A percentile compares a stretch with the other conserved stretches of the same genome.
phyloP scores from a whole-genome alignment of 306 rosid species.

The Sophora flavescens region DNA sequence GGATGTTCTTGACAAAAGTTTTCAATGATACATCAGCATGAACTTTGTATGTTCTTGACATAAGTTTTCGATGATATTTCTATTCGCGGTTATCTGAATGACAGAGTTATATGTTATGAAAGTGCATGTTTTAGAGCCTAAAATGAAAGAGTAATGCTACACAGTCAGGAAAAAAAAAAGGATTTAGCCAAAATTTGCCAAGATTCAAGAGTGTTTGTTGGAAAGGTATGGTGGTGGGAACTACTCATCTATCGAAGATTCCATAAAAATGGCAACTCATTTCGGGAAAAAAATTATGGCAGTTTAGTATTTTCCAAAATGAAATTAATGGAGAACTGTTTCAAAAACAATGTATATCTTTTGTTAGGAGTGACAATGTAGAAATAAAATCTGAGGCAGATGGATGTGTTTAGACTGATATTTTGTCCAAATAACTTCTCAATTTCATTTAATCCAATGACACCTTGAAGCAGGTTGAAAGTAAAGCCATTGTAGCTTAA shows the following conservation, averaged over 20 bases:
- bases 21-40: conserved; percentile 13
- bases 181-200: not conserved
- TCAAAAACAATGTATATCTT: not conserved
- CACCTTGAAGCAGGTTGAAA: not conserved
- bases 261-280: not conserved
- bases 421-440: not conserved
- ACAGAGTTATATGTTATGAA: too few species aligned
- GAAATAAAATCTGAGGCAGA: not conserved
- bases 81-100: not conserved
- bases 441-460: conserved; percentile 1
- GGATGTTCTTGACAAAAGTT: not conserved
- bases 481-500: too few species aligned
- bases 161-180: not conserved
- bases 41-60: not conserved
- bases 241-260: not conserved
- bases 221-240: not conserved
- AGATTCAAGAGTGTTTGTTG: not conserved
- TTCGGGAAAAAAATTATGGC: not conserved
- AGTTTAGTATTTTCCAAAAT: not conserved
- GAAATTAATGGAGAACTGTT: not conserved
- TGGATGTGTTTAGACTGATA: not conserved
- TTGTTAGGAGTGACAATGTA: not conserved
- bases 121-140: conserved; percentile 6
- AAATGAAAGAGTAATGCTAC: not conserved
- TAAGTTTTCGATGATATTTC: conserved; percentile 6